Base-by-base conservation (phyloP, 495 filamentous ascomycete species). In the Podospora pseudocomata region DNA sequence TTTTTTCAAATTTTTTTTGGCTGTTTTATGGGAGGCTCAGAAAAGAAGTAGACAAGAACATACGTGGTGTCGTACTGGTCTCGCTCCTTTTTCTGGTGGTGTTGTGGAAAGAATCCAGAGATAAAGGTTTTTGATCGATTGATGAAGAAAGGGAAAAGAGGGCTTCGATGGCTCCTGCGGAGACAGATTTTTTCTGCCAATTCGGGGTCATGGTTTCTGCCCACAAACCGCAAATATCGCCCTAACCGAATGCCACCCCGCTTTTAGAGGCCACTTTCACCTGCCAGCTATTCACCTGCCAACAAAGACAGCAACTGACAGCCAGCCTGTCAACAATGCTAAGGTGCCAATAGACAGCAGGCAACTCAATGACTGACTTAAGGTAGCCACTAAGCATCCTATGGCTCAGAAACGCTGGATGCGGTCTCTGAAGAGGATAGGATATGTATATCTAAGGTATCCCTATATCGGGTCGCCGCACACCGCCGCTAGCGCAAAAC, bases 1-100 rank as follows among this genome's bases (percentile, higher is more conserved):
- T 70, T 70, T 83, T 83, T 83, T 78, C 70, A 80, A 79, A 62
- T 81, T 83, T 83, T 83, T 83, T 83, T 82, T 56, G 71, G 67
- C 67, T 26, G 76, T 82, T 81, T 82, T 74, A 49, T 49, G 70
- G 69, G 69, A 70, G 30, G 44, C 58, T 58, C 73, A 73, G 72
- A 78, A 70, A 78, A 74, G 73, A 74, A 73, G 71, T 66, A 72
- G 74, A 76, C 28, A 57, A 71, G 72, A 74, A 71, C 72, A 72
- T 68, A 68, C 71, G 60, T 66, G 67, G 65, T 75, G 69, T 72
- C 72, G 75, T 65, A 71, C 74, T 75, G 70, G 74, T 77, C 72
- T 75, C 65, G 72, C 76, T 74, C 67, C 71, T 74, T 78, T 74
- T 78, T 77, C 75, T 75, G 69, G 67, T 55, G 27, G 11, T 63